Conservation (phyloP, 495 filamentous ascomycete genomes). For the Aspergillus egyptiacus region DNA sequence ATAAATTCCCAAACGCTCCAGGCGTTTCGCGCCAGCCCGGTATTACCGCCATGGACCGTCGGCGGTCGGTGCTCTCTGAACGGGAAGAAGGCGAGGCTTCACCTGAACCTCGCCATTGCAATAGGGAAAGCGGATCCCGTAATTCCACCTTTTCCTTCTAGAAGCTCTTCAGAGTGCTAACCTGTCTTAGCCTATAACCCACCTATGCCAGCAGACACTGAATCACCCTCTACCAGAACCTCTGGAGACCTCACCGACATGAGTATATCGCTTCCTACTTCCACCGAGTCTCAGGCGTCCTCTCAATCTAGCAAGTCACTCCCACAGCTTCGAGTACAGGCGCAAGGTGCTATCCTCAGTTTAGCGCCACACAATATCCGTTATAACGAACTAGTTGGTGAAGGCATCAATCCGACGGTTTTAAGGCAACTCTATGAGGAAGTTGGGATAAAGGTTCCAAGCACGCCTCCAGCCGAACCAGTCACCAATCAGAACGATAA, state of each 20-base stretch:
- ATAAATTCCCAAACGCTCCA: neutral
- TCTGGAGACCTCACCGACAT: neutral
- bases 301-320: constrained; percentile 16
- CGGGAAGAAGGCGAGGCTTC: constrained; percentile 30
- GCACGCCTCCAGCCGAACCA: constrained; percentile 4
- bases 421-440: constrained; percentile 61
- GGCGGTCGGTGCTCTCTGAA: constrained; percentile 8
- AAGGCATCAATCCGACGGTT: constrained; percentile 60
- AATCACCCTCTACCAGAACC: constrained; percentile 10
- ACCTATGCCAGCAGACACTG: constrained; percentile 26
- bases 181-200: constrained; percentile 37
- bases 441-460: constrained; percentile 47
- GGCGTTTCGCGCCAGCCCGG: neutral
- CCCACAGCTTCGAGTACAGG: constrained; percentile 56
- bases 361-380: constrained; percentile 59
- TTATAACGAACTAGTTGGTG: constrained; percentile 61
- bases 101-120: constrained; percentile 19
- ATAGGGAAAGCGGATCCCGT: constrained; percentile 36
- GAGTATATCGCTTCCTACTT: neutral
- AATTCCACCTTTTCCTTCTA: constrained; percentile 8
- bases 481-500: neutral
- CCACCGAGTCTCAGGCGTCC: constrained; percentile 1
- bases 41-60: neutral
- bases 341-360: constrained; percentile 61
- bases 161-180: constrained; percentile 16